Evolutionary conservation across 768 basidiomycete species (phyloP), one percentile per base, ranked within the genome.

Genomic region (Coprinopsis sp.): DNA sequence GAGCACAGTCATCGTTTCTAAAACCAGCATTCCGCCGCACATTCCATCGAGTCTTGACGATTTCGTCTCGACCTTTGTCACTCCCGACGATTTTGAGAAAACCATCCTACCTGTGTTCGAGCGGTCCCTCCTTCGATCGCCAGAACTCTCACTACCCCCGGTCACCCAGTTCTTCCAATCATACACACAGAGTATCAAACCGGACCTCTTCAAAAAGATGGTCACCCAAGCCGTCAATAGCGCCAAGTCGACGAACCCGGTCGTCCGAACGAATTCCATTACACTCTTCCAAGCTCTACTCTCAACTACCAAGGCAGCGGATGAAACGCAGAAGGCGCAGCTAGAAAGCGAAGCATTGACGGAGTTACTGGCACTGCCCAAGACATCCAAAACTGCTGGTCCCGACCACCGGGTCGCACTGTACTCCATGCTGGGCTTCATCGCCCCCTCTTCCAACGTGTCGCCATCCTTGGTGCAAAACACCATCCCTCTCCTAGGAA

Each of bases 401-500:
- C 77, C 87, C 2, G 95, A 95, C 46, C 92, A 98, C 60, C 82
- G 94, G 14, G 62, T 82, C 4, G 72, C 85, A 0, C 70, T 98
- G 7, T 94, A 91, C 65, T 74, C 79, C 1, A 91, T 98, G 82
- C 72, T 92, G 1, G 65, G 73, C 2, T 58, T 58, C 41, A 51
- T 92, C 1, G 63, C 68, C 0, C 71, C 83, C 2, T 77, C 77
- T 4, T 33, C 54, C 11, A 58, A 47, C 10, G 56, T 70, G 28
- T 75, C 76, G 12, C 54, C 68, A 2, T 50, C 64, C 0, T 64
- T 82, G 1, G 78, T 91, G 0, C 56, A 74, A 34, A 62, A 65
- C 1, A 58, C 72, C 5, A 63, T 67, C 0, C 60, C 65, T 1
- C 63, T 79, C 4, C 58, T 78, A 14, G 59, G 70, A 2, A 99